Percentiles rank a stretch among this genome's conserved stretches.
phyloP scores from a whole-genome alignment of 73 alveolate genomes.

The Paraurostyla sp. region DNA sequence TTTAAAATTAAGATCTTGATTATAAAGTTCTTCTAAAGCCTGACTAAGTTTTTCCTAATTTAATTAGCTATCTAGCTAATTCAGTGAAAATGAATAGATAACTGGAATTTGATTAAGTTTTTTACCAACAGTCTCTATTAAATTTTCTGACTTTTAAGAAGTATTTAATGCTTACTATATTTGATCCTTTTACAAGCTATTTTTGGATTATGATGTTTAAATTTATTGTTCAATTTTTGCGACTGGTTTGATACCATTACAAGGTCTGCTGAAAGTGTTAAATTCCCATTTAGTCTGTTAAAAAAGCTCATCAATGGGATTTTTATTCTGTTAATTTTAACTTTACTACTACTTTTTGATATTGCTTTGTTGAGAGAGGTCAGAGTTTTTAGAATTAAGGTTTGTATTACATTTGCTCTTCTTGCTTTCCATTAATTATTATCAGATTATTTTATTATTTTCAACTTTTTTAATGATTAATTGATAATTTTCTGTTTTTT shows the following conservation, averaged over 20 bases:
- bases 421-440: conserved; percentile 15
- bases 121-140: not conserved
- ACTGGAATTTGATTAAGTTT: not conserved
- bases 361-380: not conserved
- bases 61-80: not conserved
- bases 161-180: too few species aligned
- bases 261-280: too few species aligned
- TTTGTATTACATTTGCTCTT: not conserved
- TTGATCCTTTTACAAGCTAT: not conserved
- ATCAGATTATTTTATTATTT: not conserved
- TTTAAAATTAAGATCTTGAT: not conserved
- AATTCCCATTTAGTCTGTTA: too few species aligned
- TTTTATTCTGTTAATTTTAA: too few species aligned
- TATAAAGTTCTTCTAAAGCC: not conserved
- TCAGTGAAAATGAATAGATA: not conserved
- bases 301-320: too few species aligned
- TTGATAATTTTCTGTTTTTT: too few species aligned
- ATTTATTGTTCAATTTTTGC: too few species aligned
- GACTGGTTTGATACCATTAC: too few species aligned
- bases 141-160: not conserved
- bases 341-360: too few species aligned
- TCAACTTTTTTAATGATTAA: not conserved
- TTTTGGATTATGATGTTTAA: not conserved
- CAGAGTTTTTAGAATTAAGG: not conserved
- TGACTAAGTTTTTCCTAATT: conserved; percentile 10